phyloP scores from a whole-genome alignment of 495 filamentous ascomycete species.

The Trichoderma orchidacearum region DNA sequence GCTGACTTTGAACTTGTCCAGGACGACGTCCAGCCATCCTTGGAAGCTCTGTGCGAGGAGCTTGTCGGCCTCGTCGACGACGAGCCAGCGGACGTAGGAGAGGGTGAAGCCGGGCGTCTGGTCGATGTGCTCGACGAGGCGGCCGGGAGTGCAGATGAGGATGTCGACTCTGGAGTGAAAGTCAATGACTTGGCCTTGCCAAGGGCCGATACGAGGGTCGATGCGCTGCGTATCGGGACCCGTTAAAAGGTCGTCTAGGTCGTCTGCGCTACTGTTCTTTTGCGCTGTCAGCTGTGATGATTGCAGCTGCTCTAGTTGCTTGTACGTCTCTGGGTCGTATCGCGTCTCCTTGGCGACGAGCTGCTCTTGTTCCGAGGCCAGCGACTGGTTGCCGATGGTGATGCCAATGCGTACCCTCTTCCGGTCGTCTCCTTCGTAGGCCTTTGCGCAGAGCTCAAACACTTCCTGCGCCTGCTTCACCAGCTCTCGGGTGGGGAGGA shows the following conservation, averaged over 20 bases:
- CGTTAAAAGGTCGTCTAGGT: conserved; percentile 5
- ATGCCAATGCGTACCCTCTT: conserved; percentile 63
- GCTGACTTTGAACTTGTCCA: conserved; percentile 40
- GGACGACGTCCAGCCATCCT: conserved; percentile 70
- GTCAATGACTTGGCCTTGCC: conserved; percentile 40
- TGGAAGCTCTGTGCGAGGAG: conserved; percentile 86
- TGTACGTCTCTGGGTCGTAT: conserved; percentile 28
- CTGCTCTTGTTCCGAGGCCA: conserved; percentile 58
- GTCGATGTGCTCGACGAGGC: conserved; percentile 81
- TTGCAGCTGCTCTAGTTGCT: conserved; percentile 60
- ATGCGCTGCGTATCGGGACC: conserved; percentile 20
- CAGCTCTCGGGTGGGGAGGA: conserved; percentile 3
- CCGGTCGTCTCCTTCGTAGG: conserved; percentile 30
- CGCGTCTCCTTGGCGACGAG: conserved; percentile 49
- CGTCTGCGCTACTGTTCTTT: conserved; percentile 25
- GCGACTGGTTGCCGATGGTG: conserved; percentile 62
- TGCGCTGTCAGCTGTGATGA: conserved; percentile 48
- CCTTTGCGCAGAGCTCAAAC: conserved; percentile 48
- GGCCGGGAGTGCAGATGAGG: conserved; percentile 83
- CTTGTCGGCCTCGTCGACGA: conserved; percentile 91
- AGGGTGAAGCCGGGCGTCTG: conserved; percentile 69
- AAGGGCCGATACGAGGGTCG: neutral
- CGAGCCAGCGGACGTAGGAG: conserved; percentile 64
- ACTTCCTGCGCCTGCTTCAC: conserved; percentile 55
- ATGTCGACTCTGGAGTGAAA: conserved; percentile 67